phyloP scores from a whole-genome alignment of 78 protist species.

The Dictyostelium discoideum region DNA sequence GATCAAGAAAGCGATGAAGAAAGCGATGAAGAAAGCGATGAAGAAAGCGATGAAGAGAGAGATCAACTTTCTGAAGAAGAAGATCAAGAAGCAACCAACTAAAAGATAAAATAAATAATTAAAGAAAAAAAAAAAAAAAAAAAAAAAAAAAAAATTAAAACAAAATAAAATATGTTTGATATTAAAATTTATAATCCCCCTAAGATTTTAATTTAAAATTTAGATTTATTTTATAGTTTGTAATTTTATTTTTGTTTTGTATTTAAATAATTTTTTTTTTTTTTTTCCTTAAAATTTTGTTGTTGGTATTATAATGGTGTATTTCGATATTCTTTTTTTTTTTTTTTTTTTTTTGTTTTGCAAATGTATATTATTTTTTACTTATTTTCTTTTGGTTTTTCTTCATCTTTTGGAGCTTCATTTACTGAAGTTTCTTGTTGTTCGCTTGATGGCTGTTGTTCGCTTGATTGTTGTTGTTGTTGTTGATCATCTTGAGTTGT shows the following conservation, averaged over 20 bases:
- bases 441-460: not conserved
- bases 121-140: not conserved
- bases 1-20: not conserved
- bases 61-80: not conserved
- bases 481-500: not conserved
- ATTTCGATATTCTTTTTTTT: not conserved
- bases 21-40: not conserved
- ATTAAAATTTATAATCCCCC: not conserved
- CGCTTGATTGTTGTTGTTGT: not conserved
- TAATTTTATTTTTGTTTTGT: not conserved
- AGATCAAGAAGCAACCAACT: not conserved
- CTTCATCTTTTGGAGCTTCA: not conserved
- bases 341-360: not conserved
- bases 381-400: not conserved
- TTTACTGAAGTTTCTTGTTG: not conserved
- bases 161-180: not conserved
- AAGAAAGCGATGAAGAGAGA: not conserved
- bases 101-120: too few relatives aligned
- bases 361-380: not conserved
- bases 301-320: not conserved
- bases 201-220: not conserved
- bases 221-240: not conserved
- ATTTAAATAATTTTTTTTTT: not conserved
- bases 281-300: not conserved
- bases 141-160: too few relatives aligned